Evolutionary conservation across 176 grass and related monocot species (phyloP).

Genomic region (Themeda triandra): DNA sequence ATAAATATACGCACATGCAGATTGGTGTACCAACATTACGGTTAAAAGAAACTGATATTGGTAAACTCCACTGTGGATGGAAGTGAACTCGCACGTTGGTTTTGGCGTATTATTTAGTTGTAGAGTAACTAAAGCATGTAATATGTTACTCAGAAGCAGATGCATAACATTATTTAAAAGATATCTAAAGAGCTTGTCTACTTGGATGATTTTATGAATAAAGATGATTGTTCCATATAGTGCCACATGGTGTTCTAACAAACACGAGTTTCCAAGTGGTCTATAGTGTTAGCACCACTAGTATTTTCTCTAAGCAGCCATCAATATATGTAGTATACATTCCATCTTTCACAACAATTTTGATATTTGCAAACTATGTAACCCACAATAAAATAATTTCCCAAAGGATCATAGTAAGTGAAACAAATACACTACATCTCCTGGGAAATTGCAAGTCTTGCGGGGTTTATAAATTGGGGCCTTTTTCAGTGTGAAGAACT

Average conservation of each 20-base stretch:
- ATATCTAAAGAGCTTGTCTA: not conserved
- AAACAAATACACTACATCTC: not conserved
- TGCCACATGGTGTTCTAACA: not conserved
- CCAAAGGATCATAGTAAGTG: not conserved
- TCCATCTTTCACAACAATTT: too few species aligned
- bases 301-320: not conserved
- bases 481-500: too few species aligned
- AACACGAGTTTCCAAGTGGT: not conserved
- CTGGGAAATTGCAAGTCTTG: not conserved
- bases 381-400: too few species aligned
- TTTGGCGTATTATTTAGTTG: not conserved
- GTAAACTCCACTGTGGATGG: not conserved
- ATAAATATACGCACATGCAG: too few species aligned
- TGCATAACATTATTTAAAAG: not conserved
- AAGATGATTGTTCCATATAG: not conserved
- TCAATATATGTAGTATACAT: too few species aligned
- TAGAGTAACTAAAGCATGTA: not conserved
- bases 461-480: too few species aligned
- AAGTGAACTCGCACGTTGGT: not conserved
- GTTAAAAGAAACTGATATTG: not conserved
- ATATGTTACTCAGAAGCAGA: not conserved
- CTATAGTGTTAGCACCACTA: not conserved
- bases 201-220: not conserved
- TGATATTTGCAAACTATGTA: too few species aligned
- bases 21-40: rapidly evolving